Percentiles rank a stretch among this genome's conserved stretches.
phyloP scores from a whole-genome alignment of 208 protist genomes.

The Leptomonas pyrrhocoris region DNA sequence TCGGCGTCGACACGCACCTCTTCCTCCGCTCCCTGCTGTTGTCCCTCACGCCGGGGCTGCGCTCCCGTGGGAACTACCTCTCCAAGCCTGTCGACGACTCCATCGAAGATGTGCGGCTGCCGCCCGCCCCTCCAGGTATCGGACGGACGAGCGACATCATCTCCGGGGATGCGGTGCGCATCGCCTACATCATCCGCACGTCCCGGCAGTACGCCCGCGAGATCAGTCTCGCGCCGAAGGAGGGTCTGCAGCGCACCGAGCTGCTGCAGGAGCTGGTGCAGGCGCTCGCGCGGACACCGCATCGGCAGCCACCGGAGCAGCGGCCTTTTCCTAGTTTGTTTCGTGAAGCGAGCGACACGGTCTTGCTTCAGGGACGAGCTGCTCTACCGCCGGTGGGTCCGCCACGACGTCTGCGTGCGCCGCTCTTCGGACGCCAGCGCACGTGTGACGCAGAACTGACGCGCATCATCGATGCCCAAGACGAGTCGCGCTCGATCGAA shows the following conservation, averaged over 20 bases:
- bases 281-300: conserved; percentile 38
- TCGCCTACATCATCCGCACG: conserved; percentile 46
- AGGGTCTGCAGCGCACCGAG: conserved; percentile 9
- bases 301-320: conserved; percentile 55
- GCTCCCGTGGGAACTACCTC: conserved; percentile 69
- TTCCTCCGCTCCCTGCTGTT: conserved; percentile 69
- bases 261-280: conserved; percentile 47
- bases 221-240: conserved; percentile 23
- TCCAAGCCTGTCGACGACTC: conserved; percentile 28
- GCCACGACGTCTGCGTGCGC: conserved; percentile 31
- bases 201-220: conserved; percentile 39
- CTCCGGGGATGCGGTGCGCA: conserved; percentile 52
- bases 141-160: conserved; percentile 64
- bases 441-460: not conserved
- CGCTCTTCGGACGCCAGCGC: conserved; percentile 19
- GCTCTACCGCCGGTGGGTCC: conserved; percentile 49
- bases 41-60: conserved; percentile 76
- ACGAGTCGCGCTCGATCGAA: not conserved
- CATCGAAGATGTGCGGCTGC: conserved; percentile 27
- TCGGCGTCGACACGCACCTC: conserved; percentile 60
- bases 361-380: conserved; percentile 39
- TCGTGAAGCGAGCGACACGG: conserved; percentile 33
- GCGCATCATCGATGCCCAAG: not conserved
- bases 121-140: conserved; percentile 22
- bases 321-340: conserved; percentile 60